Evolutionary conservation across 305 asterid genomes (phyloP).

Genomic region (Fraxinus paxiana): DNA sequence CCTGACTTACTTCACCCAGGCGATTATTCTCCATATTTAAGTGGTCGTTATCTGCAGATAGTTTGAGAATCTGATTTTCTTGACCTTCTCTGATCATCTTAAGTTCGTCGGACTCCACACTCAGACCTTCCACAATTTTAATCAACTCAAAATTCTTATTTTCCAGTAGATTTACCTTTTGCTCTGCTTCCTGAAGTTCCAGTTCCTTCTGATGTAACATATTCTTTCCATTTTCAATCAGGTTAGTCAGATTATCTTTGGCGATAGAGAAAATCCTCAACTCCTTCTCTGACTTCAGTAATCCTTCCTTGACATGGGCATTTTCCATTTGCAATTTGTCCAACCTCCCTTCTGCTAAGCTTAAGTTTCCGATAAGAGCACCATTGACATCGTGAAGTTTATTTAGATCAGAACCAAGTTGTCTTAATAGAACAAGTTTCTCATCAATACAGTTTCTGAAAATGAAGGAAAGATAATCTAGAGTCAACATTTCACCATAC

Average conservation of each 20-base stretch:
- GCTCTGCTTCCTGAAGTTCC: slow-evolving; percentile 49
- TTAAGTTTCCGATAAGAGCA: slow-evolving; percentile 43
- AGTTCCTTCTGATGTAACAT: slow-evolving; percentile 37
- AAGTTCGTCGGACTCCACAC: slow-evolving; percentile 31
- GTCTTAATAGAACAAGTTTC: slow-evolving; percentile 42
- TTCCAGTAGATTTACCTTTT: slow-evolving; percentile 39
- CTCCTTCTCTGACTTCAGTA: slow-evolving; percentile 53
- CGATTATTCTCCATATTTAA: slow-evolving; percentile 38
- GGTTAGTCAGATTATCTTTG: slow-evolving; percentile 41
- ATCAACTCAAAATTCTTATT: slow-evolving; percentile 41
- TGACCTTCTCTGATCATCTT: slow-evolving; percentile 34
- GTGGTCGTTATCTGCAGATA: slow-evolving; percentile 40
- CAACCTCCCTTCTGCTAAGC: slow-evolving; percentile 44
- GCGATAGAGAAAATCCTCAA: slow-evolving; percentile 31
- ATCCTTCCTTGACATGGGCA: slow-evolving; percentile 43
- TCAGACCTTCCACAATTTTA: slow-evolving; percentile 42
- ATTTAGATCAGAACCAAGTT: slow-evolving; percentile 41
- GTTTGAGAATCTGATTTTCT: slow-evolving; percentile 39
- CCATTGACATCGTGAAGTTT: slow-evolving; percentile 40
- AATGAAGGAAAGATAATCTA: slow-evolving; percentile 45
- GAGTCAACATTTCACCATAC: slow-evolving; percentile 42
- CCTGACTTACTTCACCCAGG: slow-evolving; percentile 39
- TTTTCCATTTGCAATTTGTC: slow-evolving; percentile 54
- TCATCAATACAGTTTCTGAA: slow-evolving; percentile 53
- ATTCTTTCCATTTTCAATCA: slow-evolving; percentile 38